Percentiles rank a stretch among this genome's conserved stretches.
Evolutionary conservation across 768 basidiomycete species (phyloP).

Genomic region (Termitomyces bulborhizus): DNA sequence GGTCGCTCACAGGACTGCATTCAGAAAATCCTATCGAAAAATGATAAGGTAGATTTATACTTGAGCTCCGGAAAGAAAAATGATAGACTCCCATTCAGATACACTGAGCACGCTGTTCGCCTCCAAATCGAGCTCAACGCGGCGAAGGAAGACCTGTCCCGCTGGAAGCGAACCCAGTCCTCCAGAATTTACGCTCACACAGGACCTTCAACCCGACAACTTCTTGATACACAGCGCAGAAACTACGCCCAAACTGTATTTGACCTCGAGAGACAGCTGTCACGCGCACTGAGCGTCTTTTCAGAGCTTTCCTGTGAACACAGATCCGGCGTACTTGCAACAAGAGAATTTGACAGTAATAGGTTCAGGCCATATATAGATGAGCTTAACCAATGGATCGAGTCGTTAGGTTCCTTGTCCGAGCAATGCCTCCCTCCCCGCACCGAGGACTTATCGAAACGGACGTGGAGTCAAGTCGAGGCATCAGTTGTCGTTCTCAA

Average conservation of each 20-base stretch:
- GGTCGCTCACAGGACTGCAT: not conserved
- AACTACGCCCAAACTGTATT: not conserved
- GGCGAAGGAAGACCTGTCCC: slow-evolving; percentile 1
- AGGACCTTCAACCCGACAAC: not conserved
- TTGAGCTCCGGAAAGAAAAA: not conserved
- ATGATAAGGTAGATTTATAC: not conserved
- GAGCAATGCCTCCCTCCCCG: not conserved
- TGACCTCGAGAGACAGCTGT: not conserved
- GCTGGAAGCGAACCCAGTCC: slow-evolving; percentile 6
- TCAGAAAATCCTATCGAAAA: not conserved
- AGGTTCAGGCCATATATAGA: not conserved
- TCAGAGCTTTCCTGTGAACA: not conserved
- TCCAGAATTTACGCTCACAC: slow-evolving; percentile 2
- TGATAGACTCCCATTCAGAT: not conserved
- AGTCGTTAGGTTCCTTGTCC: not conserved
- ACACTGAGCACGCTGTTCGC: slow-evolving; percentile 1
- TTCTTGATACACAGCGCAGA: slow-evolving; percentile 1
- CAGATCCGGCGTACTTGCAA: not conserved
- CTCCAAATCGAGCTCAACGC: slow-evolving; percentile 8
- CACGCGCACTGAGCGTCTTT: not conserved
- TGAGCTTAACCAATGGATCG: slow-evolving; percentile 4
- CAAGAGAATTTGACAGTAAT: not conserved
- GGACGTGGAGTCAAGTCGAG: slow-evolving; percentile 8
- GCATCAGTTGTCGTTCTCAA: not conserved
- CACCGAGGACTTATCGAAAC: not conserved